phyloP scores from a whole-genome alignment of 2,329 filamentous ascomycete species.

The Metarhizium sp. region DNA sequence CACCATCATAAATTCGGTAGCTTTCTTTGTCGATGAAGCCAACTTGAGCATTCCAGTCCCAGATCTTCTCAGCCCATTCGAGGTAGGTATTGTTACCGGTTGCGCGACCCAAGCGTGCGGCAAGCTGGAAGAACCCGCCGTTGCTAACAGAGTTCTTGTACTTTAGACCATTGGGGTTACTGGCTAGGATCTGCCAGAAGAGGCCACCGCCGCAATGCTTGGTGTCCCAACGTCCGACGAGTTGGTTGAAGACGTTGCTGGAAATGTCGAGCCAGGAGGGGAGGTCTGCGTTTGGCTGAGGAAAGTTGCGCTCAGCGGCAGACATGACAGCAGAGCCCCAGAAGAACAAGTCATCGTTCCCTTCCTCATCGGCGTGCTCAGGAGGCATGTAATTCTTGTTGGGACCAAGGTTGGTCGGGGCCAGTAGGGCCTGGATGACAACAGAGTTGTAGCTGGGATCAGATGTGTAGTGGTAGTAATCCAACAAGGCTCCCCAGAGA shows the following conservation, averaged over 20 bases:
- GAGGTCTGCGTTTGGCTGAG: constrained; percentile 44
- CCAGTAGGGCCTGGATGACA: constrained; percentile 48
- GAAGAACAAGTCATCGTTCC: constrained; percentile 68
- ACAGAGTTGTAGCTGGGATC: constrained; percentile 53
- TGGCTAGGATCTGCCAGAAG: constrained; percentile 71
- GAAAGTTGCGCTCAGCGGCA: constrained; percentile 60
- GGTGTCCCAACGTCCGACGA: constrained; percentile 61
- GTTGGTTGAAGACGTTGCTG: constrained; percentile 63
- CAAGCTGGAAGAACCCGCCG: constrained; percentile 74
- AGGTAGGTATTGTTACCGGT: constrained; percentile 57
- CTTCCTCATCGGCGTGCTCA: constrained; percentile 47
- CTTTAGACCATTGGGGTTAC: constrained; percentile 63
- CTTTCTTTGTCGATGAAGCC: constrained; percentile 44
- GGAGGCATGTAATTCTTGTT: constrained; percentile 51
- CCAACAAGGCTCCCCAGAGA: constrained; percentile 57
- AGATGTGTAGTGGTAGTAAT: constrained; percentile 59
- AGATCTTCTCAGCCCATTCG: constrained; percentile 59
- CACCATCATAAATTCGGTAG: constrained; percentile 54
- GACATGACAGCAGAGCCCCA: constrained; percentile 61
- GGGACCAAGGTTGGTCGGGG: constrained; percentile 44
- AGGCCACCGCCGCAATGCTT: constrained; percentile 61
- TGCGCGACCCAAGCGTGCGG: constrained; percentile 62
- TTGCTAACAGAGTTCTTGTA: constrained; percentile 82
- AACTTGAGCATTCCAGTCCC: constrained; percentile 51
- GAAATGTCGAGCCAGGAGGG: constrained; percentile 60